These are phyloP conservation scores for Pichia sp. DNA, from an alignment of 1,139 yeast genomes.

Conservation along the genomic window DNA sequence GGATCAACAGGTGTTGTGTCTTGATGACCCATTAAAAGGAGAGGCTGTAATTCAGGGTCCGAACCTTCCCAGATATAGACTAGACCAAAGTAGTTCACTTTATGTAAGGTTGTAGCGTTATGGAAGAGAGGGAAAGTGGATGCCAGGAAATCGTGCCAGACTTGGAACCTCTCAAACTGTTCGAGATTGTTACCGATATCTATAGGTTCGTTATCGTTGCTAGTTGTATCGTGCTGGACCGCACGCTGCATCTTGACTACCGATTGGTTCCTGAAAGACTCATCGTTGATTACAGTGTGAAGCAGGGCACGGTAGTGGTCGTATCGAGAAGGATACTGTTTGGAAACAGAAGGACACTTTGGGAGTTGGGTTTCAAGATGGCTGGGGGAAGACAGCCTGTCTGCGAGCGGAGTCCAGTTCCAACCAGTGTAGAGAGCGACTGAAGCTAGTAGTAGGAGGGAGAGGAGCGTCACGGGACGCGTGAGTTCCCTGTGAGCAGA, in stretches of 20 bases:
- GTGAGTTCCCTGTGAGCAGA: too few species aligned
- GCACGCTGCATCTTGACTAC: constrained; percentile 37
- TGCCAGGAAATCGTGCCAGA: constrained; percentile 50
- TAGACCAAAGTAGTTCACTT: constrained; percentile 60
- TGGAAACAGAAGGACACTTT: constrained; percentile 21
- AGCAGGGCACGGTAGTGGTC: constrained; percentile 14
- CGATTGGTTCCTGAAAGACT: constrained; percentile 32
- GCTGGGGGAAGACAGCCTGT: too few species aligned
- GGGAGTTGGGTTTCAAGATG: too few species aligned
- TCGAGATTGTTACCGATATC: constrained; percentile 31
- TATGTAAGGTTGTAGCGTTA: constrained; percentile 40
- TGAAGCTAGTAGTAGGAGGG: too few species aligned
- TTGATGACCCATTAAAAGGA: constrained; percentile 41
- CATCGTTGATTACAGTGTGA: constrained; percentile 26
- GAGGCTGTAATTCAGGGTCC: constrained; percentile 33
- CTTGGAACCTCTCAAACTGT: constrained; percentile 35
- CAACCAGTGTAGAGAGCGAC: too few species aligned
- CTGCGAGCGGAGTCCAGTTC: too few species aligned
- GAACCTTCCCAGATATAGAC: constrained; percentile 62
- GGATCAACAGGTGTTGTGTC: constrained; percentile 45
- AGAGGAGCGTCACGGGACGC: too few species aligned
- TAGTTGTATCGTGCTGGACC: constrained; percentile 39
- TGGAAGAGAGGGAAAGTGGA: constrained; percentile 55
- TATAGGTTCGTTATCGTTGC: constrained; percentile 35
- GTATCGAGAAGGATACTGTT: constrained; percentile 22